Conservation (phyloP, 257 asterid species). For the Anisodus tanguticus region DNA sequence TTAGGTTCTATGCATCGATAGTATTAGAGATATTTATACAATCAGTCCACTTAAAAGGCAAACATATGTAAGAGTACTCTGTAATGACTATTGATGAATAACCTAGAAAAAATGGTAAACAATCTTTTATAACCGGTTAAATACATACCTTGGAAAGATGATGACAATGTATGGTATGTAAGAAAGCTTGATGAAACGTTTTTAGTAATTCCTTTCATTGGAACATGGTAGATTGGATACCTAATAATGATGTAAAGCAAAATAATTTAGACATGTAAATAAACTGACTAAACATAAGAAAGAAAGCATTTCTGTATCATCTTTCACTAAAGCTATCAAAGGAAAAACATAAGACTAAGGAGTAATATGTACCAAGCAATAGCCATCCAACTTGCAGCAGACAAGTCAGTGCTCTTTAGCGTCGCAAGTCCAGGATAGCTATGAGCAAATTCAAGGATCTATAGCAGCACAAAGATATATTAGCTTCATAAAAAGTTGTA, state of each 20-base stretch:
- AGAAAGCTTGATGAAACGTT: conserved; percentile 78
- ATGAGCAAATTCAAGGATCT: conserved; percentile 16
- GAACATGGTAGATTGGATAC: conserved; percentile 89
- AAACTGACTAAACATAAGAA: neutral
- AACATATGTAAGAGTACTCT: too few relatives aligned
- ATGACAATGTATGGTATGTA: conserved; percentile 80
- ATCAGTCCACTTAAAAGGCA: too few relatives aligned
- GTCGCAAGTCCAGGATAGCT: conserved; percentile 63
- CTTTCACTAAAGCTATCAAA: neutral
- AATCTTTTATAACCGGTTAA: neutral
- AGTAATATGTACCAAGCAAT: conserved; percentile 63
- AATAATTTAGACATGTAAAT: neutral
- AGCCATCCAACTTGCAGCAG: conserved; percentile 97
- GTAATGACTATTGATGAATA: neutral
- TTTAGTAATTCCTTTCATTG: conserved; percentile 56
- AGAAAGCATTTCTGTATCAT: neutral
- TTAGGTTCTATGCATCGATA: neutral
- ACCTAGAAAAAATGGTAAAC: neutral
- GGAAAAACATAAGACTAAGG: conserved; percentile 7
- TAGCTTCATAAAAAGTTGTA: conserved; percentile 6
- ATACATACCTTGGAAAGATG: conserved; percentile 73
- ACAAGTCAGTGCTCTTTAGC: conserved; percentile 73
- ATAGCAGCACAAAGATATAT: neutral
- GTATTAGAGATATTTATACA: too few relatives aligned
- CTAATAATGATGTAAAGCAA: conserved; percentile 32